These are phyloP conservation scores for Boechera divaricarpa DNA, from an alignment of 345 rosid species.

Conservation along the genomic window DNA sequence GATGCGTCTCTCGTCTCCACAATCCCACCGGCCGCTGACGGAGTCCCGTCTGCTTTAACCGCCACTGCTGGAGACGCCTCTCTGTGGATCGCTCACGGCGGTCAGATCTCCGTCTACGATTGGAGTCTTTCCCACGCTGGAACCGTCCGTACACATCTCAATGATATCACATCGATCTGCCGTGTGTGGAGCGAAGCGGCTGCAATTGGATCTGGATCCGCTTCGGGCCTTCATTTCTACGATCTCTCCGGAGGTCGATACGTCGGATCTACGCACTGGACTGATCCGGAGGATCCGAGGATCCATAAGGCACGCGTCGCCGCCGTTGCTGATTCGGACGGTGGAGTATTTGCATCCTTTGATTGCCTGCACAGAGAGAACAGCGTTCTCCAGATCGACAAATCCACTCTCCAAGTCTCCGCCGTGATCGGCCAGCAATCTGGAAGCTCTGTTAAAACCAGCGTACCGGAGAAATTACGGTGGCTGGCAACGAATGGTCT, in stretches of 20 bases:
- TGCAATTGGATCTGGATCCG: slow-evolving; percentile 68
- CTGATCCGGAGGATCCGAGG: slow-evolving; percentile 80
- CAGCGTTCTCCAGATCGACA: slow-evolving; percentile 67
- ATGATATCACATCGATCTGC: slow-evolving; percentile 64
- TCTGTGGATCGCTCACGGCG: slow-evolving; percentile 90
- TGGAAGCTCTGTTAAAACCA: slow-evolving; percentile 67
- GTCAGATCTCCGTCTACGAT: slow-evolving; percentile 85
- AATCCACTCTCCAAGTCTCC: slow-evolving; percentile 71
- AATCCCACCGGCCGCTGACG: slow-evolving; percentile 70
- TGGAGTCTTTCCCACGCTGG: slow-evolving; percentile 64
- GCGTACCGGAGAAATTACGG: slow-evolving; percentile 66
- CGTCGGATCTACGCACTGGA: slow-evolving; percentile 76
- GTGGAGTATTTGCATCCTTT: slow-evolving; percentile 69
- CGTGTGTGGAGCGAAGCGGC: slow-evolving; percentile 70
- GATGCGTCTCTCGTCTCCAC: slow-evolving; percentile 76
- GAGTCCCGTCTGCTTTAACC: slow-evolving; percentile 67
- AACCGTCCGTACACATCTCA: slow-evolving; percentile 84
- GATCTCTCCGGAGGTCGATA: slow-evolving; percentile 64
- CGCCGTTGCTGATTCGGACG: slow-evolving; percentile 63
- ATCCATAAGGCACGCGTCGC: slow-evolving; percentile 74
- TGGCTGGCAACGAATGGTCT: slow-evolving; percentile 64
- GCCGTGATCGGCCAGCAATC: slow-evolving; percentile 69
- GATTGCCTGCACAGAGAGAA: slow-evolving; percentile 87
- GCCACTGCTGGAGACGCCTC: slow-evolving; percentile 72
- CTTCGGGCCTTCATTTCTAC: slow-evolving; percentile 86